Base-by-base conservation (phyloP, 352 stramenopile genomes). In the Globisporangium takayamanum region DNA sequence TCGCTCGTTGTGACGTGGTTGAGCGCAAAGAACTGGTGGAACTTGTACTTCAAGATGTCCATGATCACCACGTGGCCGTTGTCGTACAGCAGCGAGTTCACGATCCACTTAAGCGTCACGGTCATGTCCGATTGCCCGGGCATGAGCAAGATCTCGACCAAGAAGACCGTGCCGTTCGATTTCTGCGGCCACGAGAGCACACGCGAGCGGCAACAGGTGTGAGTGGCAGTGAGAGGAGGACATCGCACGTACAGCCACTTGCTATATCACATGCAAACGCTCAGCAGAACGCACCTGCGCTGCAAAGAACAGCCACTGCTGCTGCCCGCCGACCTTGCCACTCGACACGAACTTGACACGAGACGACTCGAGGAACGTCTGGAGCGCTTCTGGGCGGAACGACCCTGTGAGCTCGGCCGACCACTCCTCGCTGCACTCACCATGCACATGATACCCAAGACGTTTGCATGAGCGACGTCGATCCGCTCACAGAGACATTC, bases 41-140 rank as follows among this genome's bases (percentile, higher is more conserved):
- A 68, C 25, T 75, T 76, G 53, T 80, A 79, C 68, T 92, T 87
- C 54, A 93, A 74, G 30, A 95, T 78, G 58, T 92, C 69, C 63
- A 90, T 88, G 52, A 94, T 89, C 30, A 87, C 72, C 50, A 87
- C 53, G 60, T 95, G 86, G 7, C 80, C 83, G 60, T 94, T 92
- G 64, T 87, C 81, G 62, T 93, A 94, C 39, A 94, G 62, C 51
- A 95, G 52, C 44, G 82, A 92, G 57, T 91, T 89, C 48, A 93
- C 84, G 67, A 95, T 89, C 80, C 86, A 94, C 69, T 95, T 95
- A 49, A 94, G 70, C 18, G 86, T 93, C 50, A 90, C 79, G 1
- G 80, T 91, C 68, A 93, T 79, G 45, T 94, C 86, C 2, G 76
- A 73, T 22, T 89, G 69, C 7, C 81, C 83, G 2, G 85, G 82